A percentile compares a stretch with the other conserved stretches of the same genome.
Evolutionary conservation across 192 early-diverging fungal species (phyloP).

Genomic region (Coemansia sp.): DNA sequence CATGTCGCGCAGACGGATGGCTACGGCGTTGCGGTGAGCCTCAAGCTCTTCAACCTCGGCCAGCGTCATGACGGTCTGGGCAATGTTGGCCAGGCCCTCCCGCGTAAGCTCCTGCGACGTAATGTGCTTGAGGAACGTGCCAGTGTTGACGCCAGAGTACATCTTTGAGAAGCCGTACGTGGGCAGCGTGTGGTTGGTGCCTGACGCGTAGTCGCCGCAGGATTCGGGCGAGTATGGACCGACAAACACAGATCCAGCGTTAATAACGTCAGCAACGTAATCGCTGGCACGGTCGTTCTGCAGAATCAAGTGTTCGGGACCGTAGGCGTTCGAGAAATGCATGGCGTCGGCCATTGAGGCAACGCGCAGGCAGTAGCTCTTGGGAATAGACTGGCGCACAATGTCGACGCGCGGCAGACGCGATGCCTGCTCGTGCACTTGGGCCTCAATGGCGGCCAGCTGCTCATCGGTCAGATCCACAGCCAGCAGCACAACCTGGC

Average conservation of each 20-base stretch:
- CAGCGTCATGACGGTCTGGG: constrained; percentile 89
- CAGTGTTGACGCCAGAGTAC: constrained; percentile 98
- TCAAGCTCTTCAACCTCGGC: constrained; percentile 96
- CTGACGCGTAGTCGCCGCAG: constrained; percentile 98
- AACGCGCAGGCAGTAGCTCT: constrained; percentile 77
- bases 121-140: constrained; percentile 96
- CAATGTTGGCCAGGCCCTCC: constrained; percentile 81
- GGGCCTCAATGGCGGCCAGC: constrained; percentile 71
- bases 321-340: constrained; percentile 93
- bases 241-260: constrained; percentile 97
- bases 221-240: constrained; percentile 95
- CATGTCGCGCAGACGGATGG: constrained; percentile 70
- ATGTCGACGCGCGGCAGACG: constrained; percentile 86
- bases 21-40: constrained; percentile 96
- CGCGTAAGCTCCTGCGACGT: constrained; percentile 89
- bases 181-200: constrained; percentile 99
- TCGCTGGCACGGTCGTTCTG: constrained; percentile 76
- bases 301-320: constrained; percentile 97
- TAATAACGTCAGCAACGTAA: constrained; percentile 66
- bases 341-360: constrained; percentile 74
- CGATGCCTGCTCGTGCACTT: constrained; percentile 80
- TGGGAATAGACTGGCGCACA: constrained; percentile 83
- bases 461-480: constrained; percentile 69
- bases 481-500: constrained; percentile 92
- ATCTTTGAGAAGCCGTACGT: constrained; percentile 98